Evolutionary conservation across 2,329 filamentous ascomycete species (phyloP).

Genomic region (Colletotrichum siamense): DNA sequence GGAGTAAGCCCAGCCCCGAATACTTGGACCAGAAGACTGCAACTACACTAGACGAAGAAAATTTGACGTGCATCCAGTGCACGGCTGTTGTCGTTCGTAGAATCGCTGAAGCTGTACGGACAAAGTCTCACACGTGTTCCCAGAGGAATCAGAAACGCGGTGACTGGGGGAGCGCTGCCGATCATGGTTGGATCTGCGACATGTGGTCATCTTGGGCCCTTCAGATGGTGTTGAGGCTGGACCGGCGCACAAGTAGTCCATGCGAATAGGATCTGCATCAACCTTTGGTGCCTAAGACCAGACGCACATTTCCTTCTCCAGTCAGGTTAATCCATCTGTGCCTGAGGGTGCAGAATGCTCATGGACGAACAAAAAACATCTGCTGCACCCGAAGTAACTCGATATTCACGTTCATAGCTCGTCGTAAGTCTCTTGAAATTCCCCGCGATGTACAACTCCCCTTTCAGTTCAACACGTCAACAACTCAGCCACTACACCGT

Average conservation of each 20-base stretch:
- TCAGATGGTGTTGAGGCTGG: neutral
- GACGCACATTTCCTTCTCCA: neutral
- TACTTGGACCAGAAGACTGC: neutral
- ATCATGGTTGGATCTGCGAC: neutral
- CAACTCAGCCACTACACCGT: neutral
- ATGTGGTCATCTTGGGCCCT: neutral
- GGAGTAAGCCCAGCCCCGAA: neutral
- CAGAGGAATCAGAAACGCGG: neutral
- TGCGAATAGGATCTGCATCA: neutral
- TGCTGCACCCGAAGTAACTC: neutral
- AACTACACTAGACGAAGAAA: neutral
- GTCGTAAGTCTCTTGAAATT: neutral
- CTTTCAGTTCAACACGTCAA: neutral
- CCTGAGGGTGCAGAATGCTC: neutral
- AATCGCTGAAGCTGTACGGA: neutral
- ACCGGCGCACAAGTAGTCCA: neutral
- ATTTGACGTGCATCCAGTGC: neutral
- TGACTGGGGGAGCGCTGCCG: neutral
- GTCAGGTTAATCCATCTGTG: neutral
- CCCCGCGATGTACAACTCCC: neutral
- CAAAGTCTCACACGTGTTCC: neutral
- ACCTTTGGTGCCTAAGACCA: neutral
- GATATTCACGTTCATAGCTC: neutral
- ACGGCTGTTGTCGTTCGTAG: neutral
- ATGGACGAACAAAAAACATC: neutral